A percentile compares a stretch with the other conserved stretches of the same genome.
Conservation (phyloP, 495 filamentous ascomycete genomes). For the Eremomyces bilateralis region DNA sequence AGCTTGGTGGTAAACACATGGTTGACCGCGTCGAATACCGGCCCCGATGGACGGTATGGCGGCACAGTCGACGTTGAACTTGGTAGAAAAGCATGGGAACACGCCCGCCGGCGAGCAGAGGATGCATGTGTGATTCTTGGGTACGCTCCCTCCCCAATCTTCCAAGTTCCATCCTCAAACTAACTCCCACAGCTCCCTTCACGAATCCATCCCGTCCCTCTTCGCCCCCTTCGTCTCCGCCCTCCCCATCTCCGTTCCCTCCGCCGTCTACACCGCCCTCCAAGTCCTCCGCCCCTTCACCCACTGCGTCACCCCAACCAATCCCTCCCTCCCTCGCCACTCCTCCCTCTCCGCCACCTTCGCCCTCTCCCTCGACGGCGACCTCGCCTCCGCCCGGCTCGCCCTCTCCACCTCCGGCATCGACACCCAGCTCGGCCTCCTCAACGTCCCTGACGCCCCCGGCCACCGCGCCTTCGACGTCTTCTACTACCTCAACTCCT, state of each 20-base stretch:
- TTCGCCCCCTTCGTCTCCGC: slow-evolving; percentile 61
- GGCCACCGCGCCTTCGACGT: slow-evolving; percentile 94
- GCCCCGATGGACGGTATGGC: slow-evolving; percentile 41
- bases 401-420: slow-evolving; percentile 74
- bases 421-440: slow-evolving; percentile 58
- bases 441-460: slow-evolving; percentile 54
- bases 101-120: slow-evolving; percentile 82
- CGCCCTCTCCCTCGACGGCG: slow-evolving; percentile 61
- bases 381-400: slow-evolving; percentile 49
- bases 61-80: slow-evolving; percentile 64
- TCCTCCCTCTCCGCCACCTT: slow-evolving; percentile 60
- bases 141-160: slow-evolving; percentile 25
- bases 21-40: slow-evolving; percentile 50
- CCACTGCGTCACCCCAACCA: slow-evolving; percentile 67
- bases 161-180: slow-evolving; percentile 2
- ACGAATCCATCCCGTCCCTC: slow-evolving; percentile 69
- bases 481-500: slow-evolving; percentile 89
- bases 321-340: slow-evolving; percentile 66
- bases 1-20: slow-evolving; percentile 91
- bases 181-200: slow-evolving; percentile 41
- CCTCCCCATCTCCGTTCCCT: slow-evolving; percentile 57
- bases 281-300: slow-evolving; percentile 67
- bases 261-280: slow-evolving; percentile 50
- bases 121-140: slow-evolving; percentile 83
- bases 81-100: slow-evolving; percentile 79